phyloP scores from a whole-genome alignment of 768 basidiomycete species.

The Crassisporium funariophilum region DNA sequence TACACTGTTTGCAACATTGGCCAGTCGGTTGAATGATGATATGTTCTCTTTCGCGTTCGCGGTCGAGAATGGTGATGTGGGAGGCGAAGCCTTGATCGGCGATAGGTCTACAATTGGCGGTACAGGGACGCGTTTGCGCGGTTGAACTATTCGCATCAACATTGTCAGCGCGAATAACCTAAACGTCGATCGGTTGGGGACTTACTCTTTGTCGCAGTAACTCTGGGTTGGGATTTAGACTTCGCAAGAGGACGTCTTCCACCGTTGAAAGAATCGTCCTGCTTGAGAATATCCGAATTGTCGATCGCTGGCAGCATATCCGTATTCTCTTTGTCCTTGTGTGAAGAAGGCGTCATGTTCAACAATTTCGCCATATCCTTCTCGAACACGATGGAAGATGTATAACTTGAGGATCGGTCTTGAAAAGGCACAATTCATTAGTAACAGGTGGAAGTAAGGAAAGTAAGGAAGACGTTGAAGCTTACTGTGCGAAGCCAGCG shows the following conservation, averaged over 20 bases:
- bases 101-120: conserved; percentile 43
- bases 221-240: conserved; percentile 49
- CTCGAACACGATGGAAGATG: conserved; percentile 50
- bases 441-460: neutral
- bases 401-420: conserved; percentile 53
- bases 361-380: conserved; percentile 47
- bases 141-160: conserved; percentile 25
- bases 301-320: conserved; percentile 40
- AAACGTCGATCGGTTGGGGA: conserved; percentile 1
- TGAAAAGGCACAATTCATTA: neutral
- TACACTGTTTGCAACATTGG: conserved; percentile 22
- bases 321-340: conserved; percentile 31
- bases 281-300: conserved; percentile 18
- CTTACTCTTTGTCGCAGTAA: conserved; percentile 40
- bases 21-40: conserved; percentile 30
- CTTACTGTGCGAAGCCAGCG: conserved; percentile 45
- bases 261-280: conserved; percentile 7
- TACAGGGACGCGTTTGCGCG: conserved; percentile 40
- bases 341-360: conserved; percentile 34
- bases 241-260: conserved; percentile 29
- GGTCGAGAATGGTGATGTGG: conserved; percentile 35
- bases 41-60: conserved; percentile 44
- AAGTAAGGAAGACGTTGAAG: conserved; percentile 5
- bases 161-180: neutral
- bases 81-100: conserved; percentile 58